phyloP scores from a whole-genome alignment of 495 filamentous ascomycete genomes.

The Penicillium malachiteum region DNA sequence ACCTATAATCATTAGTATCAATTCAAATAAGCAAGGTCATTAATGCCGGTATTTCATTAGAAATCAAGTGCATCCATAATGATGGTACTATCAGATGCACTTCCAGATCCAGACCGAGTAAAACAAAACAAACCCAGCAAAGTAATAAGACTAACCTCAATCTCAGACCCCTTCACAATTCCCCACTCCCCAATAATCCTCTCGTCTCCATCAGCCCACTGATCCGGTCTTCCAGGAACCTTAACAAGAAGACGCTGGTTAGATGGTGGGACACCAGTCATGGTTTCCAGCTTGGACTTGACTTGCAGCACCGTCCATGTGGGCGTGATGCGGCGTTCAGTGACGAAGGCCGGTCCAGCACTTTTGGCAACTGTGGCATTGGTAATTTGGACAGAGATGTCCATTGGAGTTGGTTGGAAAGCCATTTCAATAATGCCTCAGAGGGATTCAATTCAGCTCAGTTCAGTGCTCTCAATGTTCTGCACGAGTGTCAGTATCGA shows the following conservation, averaged over 20 bases:
- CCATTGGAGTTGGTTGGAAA: slow-evolving; percentile 61
- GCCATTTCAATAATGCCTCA: too few species aligned
- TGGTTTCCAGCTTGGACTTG: slow-evolving; percentile 85
- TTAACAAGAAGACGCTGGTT: slow-evolving; percentile 65
- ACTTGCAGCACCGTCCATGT: slow-evolving; percentile 88
- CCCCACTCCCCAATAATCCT: slow-evolving; percentile 38
- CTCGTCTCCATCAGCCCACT: slow-evolving; percentile 42
- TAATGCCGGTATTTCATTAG: too few species aligned
- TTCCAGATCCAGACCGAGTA: too few species aligned
- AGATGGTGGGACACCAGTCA: slow-evolving; percentile 86
- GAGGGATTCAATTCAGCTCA: too few species aligned
- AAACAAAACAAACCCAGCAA: not conserved
- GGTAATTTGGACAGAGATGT: slow-evolving; percentile 81
- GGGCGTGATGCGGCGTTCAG: slow-evolving; percentile 86
- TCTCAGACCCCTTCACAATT: slow-evolving; percentile 41
- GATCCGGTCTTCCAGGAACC: slow-evolving; percentile 33
- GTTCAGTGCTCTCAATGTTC: too few species aligned
- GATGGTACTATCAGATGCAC: too few species aligned
- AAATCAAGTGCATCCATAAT: too few species aligned
- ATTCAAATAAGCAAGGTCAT: too few species aligned
- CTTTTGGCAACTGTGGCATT: slow-evolving; percentile 66
- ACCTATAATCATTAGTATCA: slow-evolving; percentile 52
- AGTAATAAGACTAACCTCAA: slow-evolving; percentile 36
- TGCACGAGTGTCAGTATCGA: too few species aligned
- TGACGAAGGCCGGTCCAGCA: slow-evolving; percentile 68